These are phyloP conservation scores for Carallia pectinifolia DNA, from an alignment of 345 rosid species.

Conservation along the genomic window DNA sequence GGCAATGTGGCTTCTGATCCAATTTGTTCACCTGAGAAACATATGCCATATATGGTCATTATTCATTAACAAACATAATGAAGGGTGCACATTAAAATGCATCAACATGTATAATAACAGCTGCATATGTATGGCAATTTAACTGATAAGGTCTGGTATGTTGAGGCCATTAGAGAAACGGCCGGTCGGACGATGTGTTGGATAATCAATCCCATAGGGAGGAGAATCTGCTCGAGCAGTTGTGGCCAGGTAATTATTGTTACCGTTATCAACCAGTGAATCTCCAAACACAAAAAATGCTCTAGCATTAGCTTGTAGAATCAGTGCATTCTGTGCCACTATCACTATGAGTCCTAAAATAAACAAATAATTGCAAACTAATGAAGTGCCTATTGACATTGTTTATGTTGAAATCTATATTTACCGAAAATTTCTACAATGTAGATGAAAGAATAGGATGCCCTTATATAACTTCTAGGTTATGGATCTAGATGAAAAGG, in stretches of 20 bases:
- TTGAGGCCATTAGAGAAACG: conserved; percentile 76
- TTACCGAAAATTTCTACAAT: no score
- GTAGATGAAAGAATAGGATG: no score
- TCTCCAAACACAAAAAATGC: conserved; percentile 79
- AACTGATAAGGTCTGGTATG: conserved; percentile 74
- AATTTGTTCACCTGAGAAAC: conserved; percentile 46
- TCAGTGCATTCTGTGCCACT: conserved; percentile 12
- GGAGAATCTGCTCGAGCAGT: conserved; percentile 75
- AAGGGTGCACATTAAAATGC: no score
- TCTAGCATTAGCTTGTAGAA: conserved; percentile 42
- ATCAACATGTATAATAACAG: no score
- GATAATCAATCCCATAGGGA: conserved; percentile 73
- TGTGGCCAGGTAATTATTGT: conserved; percentile 64
- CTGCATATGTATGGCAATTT: not conserved
- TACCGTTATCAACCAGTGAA: conserved; percentile 76
- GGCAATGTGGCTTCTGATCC: conserved; percentile 64
- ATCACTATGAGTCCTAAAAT: conserved; percentile 9
- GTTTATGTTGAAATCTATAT: not conserved
- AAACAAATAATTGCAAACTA: conserved; percentile 10
- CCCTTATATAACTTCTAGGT: no score
- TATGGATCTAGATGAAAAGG: no score
- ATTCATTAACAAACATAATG: no score
- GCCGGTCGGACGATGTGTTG: conserved; percentile 57
- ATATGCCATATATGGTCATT: not conserved
- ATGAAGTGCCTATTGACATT: conserved; percentile 14